phyloP scores from a whole-genome alignment of 768 basidiomycete species.

The Agrocybe pediades region DNA sequence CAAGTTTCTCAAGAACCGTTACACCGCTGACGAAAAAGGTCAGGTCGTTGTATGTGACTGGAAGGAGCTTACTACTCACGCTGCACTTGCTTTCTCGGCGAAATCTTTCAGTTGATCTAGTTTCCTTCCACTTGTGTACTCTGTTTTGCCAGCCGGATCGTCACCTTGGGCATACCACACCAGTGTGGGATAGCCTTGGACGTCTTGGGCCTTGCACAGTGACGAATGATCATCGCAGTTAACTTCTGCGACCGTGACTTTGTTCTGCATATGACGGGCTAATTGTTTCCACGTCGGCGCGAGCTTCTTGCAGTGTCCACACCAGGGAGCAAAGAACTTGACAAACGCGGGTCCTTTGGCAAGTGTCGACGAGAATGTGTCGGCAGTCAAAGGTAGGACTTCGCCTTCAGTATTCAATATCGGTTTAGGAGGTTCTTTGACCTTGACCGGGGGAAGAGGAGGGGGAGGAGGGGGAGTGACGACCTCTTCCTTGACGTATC shows the following conservation, averaged over 20 bases:
- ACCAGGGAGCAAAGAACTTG: slow-evolving; percentile 93
- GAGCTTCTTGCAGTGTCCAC: slow-evolving; percentile 95
- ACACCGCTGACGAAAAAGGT: slow-evolving; percentile 24
- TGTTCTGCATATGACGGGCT: slow-evolving; percentile 66
- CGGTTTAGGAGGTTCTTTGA: slow-evolving; percentile 17
- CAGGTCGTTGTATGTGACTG: background rate
- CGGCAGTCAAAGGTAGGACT: slow-evolving; percentile 35
- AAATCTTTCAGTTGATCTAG: slow-evolving; percentile 74
- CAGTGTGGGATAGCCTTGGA: slow-evolving; percentile 86
- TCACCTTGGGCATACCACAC: slow-evolving; percentile 61
- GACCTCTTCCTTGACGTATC: slow-evolving; percentile 31
- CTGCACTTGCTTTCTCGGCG: slow-evolving; percentile 70
- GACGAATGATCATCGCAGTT: slow-evolving; percentile 80
- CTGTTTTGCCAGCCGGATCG: slow-evolving; percentile 57
- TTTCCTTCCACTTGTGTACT: slow-evolving; percentile 75
- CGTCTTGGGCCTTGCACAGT: slow-evolving; percentile 65
- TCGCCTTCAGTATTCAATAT: slow-evolving; percentile 36
- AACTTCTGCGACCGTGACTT: slow-evolving; percentile 80
- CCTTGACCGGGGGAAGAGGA: slow-evolving; percentile 1
- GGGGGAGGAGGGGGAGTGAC: slow-evolving; percentile 11
- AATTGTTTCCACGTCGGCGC: slow-evolving; percentile 82
- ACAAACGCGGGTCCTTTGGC: slow-evolving; percentile 48
- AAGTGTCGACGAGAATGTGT: slow-evolving; percentile 41
- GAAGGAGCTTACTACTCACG: slow-evolving; percentile 46
- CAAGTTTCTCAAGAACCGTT: slow-evolving; percentile 26